phyloP scores from a whole-genome alignment of 495 filamentous ascomycete genomes.

The Penicillium malachiteum region DNA sequence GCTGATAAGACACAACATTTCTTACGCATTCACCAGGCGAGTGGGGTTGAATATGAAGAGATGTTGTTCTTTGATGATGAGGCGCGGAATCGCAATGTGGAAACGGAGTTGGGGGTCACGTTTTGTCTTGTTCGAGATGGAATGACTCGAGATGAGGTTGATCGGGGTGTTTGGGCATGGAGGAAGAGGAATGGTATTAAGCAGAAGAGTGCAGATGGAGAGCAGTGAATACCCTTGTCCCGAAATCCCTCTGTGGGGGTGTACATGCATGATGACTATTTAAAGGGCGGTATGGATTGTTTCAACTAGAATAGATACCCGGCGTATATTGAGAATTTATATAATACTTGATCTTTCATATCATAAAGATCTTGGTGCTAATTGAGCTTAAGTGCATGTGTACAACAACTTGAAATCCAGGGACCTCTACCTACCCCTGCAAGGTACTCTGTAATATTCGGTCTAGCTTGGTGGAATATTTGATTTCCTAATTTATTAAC shows the following conservation, averaged over 20 bases:
- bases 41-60: constrained; percentile 64
- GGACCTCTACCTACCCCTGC: too few species aligned
- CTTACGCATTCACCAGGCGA: constrained; percentile 62
- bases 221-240: not conserved
- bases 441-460: too few species aligned
- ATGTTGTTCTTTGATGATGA: constrained; percentile 99
- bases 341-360: not conserved
- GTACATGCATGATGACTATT: too few species aligned
- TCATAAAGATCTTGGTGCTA: too few species aligned
- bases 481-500: too few species aligned
- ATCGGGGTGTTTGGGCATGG: constrained; percentile 79
- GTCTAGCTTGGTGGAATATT: too few species aligned
- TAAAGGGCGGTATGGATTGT: not conserved
- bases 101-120: constrained; percentile 73
- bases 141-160: constrained; percentile 74
- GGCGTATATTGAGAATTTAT: not conserved
- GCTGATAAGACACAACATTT: constrained; percentile 86
- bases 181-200: constrained; percentile 65
- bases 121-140: constrained; percentile 81
- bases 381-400: too few species aligned
- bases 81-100: constrained; percentile 79
- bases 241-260: not conserved
- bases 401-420: too few species aligned
- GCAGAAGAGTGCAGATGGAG: constrained; percentile 17
- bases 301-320: not conserved